Conservation (phyloP, 2,329 filamentous ascomycete species). For the Coleophoma cylindrospora region DNA sequence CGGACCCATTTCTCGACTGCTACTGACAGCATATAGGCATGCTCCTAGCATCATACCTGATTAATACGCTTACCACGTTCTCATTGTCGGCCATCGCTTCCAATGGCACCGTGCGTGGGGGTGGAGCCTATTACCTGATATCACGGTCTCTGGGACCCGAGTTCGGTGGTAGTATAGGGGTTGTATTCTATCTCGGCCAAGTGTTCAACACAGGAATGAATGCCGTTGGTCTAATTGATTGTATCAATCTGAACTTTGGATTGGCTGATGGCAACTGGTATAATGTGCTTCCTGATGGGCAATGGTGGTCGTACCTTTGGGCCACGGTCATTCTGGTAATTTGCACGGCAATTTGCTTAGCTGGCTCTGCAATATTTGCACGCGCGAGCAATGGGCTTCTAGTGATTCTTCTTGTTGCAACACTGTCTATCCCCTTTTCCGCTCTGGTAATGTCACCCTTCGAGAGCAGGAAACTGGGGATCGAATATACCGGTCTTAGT, state of each 20-base stretch:
- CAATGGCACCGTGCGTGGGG: constrained; percentile 83
- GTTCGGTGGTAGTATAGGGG: constrained; percentile 82
- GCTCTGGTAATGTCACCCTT: constrained; percentile 66
- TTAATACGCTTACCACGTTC: constrained; percentile 79
- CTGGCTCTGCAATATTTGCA: constrained; percentile 76
- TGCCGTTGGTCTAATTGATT: constrained; percentile 80
- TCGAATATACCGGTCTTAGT: constrained; percentile 76
- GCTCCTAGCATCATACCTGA: constrained; percentile 69
- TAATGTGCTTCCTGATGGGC: constrained; percentile 61
- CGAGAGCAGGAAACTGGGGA: constrained; percentile 50
- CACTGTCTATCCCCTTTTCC: constrained; percentile 80
- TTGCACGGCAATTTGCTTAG: constrained; percentile 72
- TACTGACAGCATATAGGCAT: constrained; percentile 46
- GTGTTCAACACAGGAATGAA: constrained; percentile 85
- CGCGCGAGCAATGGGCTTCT: constrained; percentile 75
- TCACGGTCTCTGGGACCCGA: constrained; percentile 81
- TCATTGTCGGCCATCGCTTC: constrained; percentile 86
- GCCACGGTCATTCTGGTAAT: constrained; percentile 65
- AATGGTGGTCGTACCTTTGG: constrained; percentile 74
- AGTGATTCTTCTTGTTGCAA: constrained; percentile 64
- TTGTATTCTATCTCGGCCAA: constrained; percentile 88
- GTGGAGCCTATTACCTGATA: constrained; percentile 85
- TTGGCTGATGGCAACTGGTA: constrained; percentile 47
- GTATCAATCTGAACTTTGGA: constrained; percentile 71
- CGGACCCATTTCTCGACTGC: not conserved